Percentiles rank a stretch among this genome's conserved stretches.
phyloP scores from a whole-genome alignment of 257 asterid genomes.

The Nyctanthes arbortristis region DNA sequence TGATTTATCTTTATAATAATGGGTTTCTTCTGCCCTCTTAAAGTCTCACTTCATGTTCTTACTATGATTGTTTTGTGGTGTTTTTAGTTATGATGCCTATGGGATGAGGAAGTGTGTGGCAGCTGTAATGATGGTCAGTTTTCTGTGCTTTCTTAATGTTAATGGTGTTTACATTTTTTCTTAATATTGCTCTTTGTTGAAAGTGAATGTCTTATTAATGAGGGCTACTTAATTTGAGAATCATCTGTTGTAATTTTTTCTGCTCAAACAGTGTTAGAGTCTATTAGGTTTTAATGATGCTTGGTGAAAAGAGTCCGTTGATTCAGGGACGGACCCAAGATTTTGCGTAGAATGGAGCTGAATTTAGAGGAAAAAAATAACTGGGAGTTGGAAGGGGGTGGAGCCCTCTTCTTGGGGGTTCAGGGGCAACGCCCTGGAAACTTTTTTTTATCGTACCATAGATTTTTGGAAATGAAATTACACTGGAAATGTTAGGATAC shows the following conservation, averaged over 20 bases:
- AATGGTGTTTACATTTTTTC: neutral
- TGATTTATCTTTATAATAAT: neutral
- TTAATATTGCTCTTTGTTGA: neutral
- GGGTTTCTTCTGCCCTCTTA: neutral
- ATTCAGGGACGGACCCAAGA: neutral
- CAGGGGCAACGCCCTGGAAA: no score
- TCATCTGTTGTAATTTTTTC: neutral
- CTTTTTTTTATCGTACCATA: no score
- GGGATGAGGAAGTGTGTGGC: slow-evolving; percentile 85
- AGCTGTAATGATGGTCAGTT: slow-evolving; percentile 77
- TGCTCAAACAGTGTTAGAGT: neutral
- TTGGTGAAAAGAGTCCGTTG: neutral
- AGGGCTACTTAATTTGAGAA: neutral
- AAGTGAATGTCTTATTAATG: neutral
- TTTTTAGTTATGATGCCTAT: slow-evolving; percentile 67
- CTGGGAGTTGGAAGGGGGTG: no score
- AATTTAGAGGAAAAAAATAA: no score
- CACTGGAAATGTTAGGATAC: no score
- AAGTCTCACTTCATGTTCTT: neutral
- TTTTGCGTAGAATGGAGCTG: neutral
- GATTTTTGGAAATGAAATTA: no score
- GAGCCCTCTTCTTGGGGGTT: no score
- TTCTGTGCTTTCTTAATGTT: neutral
- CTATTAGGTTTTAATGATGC: neutral
- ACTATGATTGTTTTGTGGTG: neutral